phyloP scores from a whole-genome alignment of 148 eudicot genomes.

The Bassia scoparia region DNA sequence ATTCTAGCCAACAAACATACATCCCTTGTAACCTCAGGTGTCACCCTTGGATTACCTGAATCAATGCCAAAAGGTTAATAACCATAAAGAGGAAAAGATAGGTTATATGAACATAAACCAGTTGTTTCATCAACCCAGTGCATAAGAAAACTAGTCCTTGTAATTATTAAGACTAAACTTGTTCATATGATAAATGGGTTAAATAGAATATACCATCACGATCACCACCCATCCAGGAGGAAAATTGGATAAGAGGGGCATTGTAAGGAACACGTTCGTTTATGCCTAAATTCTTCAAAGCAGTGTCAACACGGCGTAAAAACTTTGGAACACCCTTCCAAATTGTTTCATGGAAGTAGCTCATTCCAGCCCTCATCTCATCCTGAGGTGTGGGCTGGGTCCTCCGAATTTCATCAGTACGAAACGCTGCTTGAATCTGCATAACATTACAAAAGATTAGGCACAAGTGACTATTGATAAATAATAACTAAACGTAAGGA shows the following conservation, averaged over 20 bases:
- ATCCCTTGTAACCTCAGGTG: slow-evolving; percentile 99
- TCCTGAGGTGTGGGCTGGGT: slow-evolving; percentile 93
- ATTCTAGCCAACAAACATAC: slow-evolving; percentile 96
- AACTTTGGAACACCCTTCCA: slow-evolving; percentile 99
- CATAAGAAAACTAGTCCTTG: neutral
- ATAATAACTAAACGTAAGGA: neutral
- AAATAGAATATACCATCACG: slow-evolving; percentile 67
- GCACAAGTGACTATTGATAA: neutral
- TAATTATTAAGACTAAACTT: neutral
- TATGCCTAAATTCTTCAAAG: slow-evolving; percentile 92
- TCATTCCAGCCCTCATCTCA: slow-evolving; percentile 99
- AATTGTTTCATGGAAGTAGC: slow-evolving; percentile 96
- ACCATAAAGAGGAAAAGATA: neutral
- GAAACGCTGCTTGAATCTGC: slow-evolving; percentile 98
- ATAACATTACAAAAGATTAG: slow-evolving; percentile 18
- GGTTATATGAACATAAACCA: neutral
- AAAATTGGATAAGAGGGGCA: slow-evolving; percentile 96
- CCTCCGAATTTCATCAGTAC: slow-evolving; percentile 94
- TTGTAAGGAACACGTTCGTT: slow-evolving; percentile 92
- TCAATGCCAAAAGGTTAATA: slow-evolving; percentile 18
- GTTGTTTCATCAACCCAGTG: neutral
- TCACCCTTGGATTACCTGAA: slow-evolving; percentile 96
- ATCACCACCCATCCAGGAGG: slow-evolving; percentile 99
- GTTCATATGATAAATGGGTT: neutral
- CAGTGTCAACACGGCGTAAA: slow-evolving; percentile 90